Evolutionary conservation across 345 rosid species (phyloP), one percentile per base, ranked within the genome.

Genomic region (Salix dunnii): DNA sequence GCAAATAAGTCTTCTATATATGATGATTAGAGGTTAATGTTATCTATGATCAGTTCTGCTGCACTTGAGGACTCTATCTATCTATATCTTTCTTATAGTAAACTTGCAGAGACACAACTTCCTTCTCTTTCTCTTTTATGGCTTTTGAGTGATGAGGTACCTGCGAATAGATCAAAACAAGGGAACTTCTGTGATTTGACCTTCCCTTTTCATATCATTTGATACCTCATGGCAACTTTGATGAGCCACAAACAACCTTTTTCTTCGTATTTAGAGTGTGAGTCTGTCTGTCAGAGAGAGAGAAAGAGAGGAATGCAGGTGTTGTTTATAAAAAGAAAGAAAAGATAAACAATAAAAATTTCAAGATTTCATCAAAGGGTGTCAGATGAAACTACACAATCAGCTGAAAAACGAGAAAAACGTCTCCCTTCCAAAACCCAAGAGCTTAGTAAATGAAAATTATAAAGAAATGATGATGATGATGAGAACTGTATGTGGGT

Each of bases 401-500:
- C 93, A 87, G 87, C 86, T 81, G 92, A 84, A 85, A 84, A 88
- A 85, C 91, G 90, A 91, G 95, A 94, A 89, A 40, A 94, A 90
- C 87, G 90, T 92, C 93, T 85, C 73, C 73, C 89, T 58, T 90
- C 92, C 84, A 72, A 3, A 27, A 16, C 65, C 71, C 77, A 80
- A 83, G 81, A 77, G 78, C 80, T 82, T 74, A 74, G 77, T 76
- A 72, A 77, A 71, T 76, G 76, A 76, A 60, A 79, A 73, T 64
- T 16, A 73, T 46, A 68, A 17, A 58, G 70, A 75, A 28, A 77
- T 73, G 84, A 85, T 73, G 87, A 82, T 71, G 83, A 78, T 62
- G 80, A 82, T 79, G 83, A 65, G 61, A 58, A 27, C 31, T 36
- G 63, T 14, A 46, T 51, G 27, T 65, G 42, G 64, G 27, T 31